Evolutionary conservation across 768 basidiomycete genomes (phyloP).

Genomic region (Tulasnella sp.): DNA sequence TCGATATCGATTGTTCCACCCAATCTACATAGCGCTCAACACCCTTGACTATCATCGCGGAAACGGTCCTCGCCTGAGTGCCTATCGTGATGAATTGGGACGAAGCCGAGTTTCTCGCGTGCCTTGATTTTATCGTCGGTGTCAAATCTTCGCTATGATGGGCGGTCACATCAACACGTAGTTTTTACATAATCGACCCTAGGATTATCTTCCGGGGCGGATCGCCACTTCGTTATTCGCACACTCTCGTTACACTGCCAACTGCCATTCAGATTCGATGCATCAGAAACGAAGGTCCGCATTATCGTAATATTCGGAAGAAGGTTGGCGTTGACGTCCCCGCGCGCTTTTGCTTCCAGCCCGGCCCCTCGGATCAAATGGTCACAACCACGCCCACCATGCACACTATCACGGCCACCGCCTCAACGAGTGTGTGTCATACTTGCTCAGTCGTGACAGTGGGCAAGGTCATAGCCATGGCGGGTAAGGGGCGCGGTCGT

Average conservation of each 20-base stretch:
- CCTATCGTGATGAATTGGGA: too few relatives aligned
- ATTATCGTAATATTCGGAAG: background rate
- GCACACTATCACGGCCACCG: slow-evolving; percentile 22
- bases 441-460: slow-evolving; percentile 35
- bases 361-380: background rate
- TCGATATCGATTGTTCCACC: too few relatives aligned
- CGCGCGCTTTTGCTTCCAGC: background rate
- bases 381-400: slow-evolving; percentile 35
- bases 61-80: too few relatives aligned
- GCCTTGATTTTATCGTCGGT: too few relatives aligned
- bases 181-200: slow-evolving; percentile 26
- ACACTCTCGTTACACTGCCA: slow-evolving; percentile 46
- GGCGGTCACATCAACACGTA: slow-evolving; percentile 88
- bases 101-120: too few relatives aligned
- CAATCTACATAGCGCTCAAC: too few relatives aligned
- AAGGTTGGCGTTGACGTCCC: background rate
- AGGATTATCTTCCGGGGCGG: background rate
- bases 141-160: too few relatives aligned
- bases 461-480: slow-evolving; percentile 28
- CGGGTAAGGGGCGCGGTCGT: slow-evolving; percentile 20
- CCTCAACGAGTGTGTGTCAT: background rate
- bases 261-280: slow-evolving; percentile 35
- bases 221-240: slow-evolving; percentile 39
- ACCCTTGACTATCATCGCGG: too few relatives aligned
- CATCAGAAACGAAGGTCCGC: background rate